A percentile compares a stretch with the other conserved stretches of the same genome.
phyloP scores from a whole-genome alignment of 345 rosid genomes.

The Rhodamnia argentea region DNA sequence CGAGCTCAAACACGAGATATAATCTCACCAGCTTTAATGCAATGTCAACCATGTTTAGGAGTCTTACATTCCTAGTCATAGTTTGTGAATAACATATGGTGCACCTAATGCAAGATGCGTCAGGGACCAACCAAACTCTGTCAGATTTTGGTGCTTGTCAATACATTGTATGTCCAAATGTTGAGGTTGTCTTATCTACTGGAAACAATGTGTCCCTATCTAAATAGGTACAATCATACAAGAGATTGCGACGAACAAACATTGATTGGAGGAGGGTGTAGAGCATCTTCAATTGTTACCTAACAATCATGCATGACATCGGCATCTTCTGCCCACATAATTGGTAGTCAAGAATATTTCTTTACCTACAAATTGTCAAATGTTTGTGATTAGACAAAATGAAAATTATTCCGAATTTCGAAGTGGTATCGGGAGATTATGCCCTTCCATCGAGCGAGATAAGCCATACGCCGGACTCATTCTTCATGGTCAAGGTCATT shows the following conservation, averaged over 20 bases:
- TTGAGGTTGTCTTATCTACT: not conserved
- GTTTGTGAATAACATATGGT: not conserved
- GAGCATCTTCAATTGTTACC: not conserved
- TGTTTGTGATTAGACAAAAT: not conserved
- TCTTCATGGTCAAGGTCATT: not conserved
- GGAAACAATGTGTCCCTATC: not conserved
- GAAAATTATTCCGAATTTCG: not conserved
- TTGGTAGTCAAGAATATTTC: not conserved
- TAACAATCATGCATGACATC: not conserved
- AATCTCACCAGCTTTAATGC: not conserved
- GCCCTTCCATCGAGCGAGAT: not conserved
- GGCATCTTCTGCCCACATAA: not conserved
- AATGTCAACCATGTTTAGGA: not conserved
- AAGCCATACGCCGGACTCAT: not conserved
- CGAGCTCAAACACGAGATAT: not conserved
- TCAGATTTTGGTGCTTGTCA: not conserved
- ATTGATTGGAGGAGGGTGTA: not conserved
- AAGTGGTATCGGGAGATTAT: not conserved
- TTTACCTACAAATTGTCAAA: not conserved
- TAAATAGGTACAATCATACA: not conserved
- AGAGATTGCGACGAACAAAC: not conserved
- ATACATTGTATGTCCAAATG: not conserved
- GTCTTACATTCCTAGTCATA: not conserved
- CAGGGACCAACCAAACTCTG: not conserved
- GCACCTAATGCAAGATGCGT: not conserved